phyloP scores from a whole-genome alignment of 345 rosid species.

The Combretum micranthum region DNA sequence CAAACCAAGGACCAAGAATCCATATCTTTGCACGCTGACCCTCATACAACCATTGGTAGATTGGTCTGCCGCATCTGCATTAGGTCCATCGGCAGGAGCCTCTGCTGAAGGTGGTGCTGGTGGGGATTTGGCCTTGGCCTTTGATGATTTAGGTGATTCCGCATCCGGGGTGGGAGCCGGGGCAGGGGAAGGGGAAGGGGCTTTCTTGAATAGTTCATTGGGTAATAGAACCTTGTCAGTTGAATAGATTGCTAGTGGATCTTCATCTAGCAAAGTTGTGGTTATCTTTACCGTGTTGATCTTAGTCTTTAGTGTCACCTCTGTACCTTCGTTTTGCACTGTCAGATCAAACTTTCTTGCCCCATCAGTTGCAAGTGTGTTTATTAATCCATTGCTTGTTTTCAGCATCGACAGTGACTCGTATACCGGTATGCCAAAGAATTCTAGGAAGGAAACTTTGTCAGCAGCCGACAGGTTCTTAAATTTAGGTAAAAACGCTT shows the following conservation, averaged over 20 bases:
- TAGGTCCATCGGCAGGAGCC: constrained; percentile 7
- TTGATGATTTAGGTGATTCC: constrained; percentile 42
- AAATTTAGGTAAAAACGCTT: constrained; percentile 67
- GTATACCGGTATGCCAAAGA: constrained; percentile 67
- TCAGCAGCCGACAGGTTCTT: constrained; percentile 71
- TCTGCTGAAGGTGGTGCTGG: constrained; percentile 4
- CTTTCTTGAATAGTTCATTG: constrained; percentile 63
- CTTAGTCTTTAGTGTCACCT: constrained; percentile 67
- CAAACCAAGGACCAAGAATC: neutral
- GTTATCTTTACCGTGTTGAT: constrained; percentile 56
- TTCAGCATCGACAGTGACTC: constrained; percentile 64
- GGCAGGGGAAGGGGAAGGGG: constrained; percentile 55
- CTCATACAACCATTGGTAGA: neutral
- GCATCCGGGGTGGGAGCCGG: constrained; percentile 78
- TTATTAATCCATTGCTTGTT: constrained; percentile 81
- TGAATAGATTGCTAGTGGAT: constrained; percentile 70
- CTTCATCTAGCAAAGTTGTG: constrained; percentile 66
- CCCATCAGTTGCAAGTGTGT: constrained; percentile 90
- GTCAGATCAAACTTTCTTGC: constrained; percentile 69
- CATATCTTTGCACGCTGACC: neutral
- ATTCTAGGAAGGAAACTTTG: constrained; percentile 67
- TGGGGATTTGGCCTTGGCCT: constrained; percentile 5
- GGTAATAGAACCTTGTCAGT: constrained; percentile 71
- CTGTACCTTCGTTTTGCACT: constrained; percentile 75
- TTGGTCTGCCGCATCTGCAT: constrained; percentile 2